phyloP scores from a whole-genome alignment of 345 rosid species.

The Arabidopsis thaliana region TAIR10.1 NC_003076.8:1407001-1407500 shows the following conservation, averaged over 20 bases:
- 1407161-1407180: constrained; percentile 14
- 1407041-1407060: constrained; percentile 5
- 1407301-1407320: constrained; percentile 63
- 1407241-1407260: constrained; percentile 67
- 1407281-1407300: constrained; percentile 66
- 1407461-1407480: constrained; percentile 65
- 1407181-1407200: background rate
- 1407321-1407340: constrained; percentile 65
- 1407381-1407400: background rate
- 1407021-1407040: constrained; percentile 51
- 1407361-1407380: constrained; percentile 54
- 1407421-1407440: constrained; percentile 1
- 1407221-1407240: constrained; percentile 33
- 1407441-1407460: background rate
- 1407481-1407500: constrained; percentile 69
- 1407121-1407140: background rate
- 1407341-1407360: constrained; percentile 63
- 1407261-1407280: constrained; percentile 57
- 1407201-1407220: constrained; percentile 18
- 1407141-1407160: constrained; percentile 13
- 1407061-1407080: constrained; percentile 17
- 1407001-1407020: constrained; percentile 65
- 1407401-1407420: constrained; percentile 1
- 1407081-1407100: background rate
- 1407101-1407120: constrained; percentile 15